A percentile compares a stretch with the other conserved stretches of the same genome.
Evolutionary conservation across 2,329 filamentous ascomycete species (phyloP).

Genomic region (Phyllosticta citriasiana): DNA sequence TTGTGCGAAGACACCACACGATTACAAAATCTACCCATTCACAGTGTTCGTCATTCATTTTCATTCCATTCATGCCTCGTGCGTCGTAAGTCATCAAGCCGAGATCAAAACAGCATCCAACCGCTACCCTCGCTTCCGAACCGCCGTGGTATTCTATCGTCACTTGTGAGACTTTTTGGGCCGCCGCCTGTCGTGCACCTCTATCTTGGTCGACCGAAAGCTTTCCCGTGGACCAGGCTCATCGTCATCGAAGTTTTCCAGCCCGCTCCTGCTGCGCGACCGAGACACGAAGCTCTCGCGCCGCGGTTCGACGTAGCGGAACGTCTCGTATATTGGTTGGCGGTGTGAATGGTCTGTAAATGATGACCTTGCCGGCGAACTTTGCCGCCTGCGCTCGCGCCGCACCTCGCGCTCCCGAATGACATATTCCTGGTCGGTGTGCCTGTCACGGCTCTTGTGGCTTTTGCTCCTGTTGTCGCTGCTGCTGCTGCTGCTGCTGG

Average conservation of each 20-base stretch:
- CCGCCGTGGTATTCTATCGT: slow-evolving; percentile 16
- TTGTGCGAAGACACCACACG: background rate
- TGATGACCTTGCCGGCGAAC: slow-evolving; percentile 23
- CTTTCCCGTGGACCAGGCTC: slow-evolving; percentile 15
- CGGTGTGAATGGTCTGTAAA: slow-evolving; percentile 12
- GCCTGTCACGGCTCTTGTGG: slow-evolving; percentile 24
- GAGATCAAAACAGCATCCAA: background rate
- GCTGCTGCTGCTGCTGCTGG: slow-evolving; percentile 16
- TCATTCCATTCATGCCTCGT: background rate
- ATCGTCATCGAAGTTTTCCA: slow-evolving; percentile 18
- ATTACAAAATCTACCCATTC: background rate
- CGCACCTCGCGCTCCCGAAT: slow-evolving; percentile 35
- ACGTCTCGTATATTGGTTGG: slow-evolving; percentile 34
- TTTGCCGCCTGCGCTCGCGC: slow-evolving; percentile 24
- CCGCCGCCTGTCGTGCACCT: slow-evolving; percentile 16
- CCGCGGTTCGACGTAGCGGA: slow-evolving; percentile 36
- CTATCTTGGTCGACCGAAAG: slow-evolving; percentile 21
- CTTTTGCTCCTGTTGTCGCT: slow-evolving; percentile 21
- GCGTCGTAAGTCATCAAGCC: background rate
- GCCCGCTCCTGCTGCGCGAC: slow-evolving; percentile 21
- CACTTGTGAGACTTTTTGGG: slow-evolving; percentile 3
- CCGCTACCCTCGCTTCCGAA: background rate
- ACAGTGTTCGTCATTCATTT: background rate
- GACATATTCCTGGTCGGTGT: slow-evolving; percentile 29
- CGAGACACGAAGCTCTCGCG: slow-evolving; percentile 20